Base-by-base conservation (phyloP, 2,329 filamentous ascomycete genomes). In the Beauveria australis region DNA sequence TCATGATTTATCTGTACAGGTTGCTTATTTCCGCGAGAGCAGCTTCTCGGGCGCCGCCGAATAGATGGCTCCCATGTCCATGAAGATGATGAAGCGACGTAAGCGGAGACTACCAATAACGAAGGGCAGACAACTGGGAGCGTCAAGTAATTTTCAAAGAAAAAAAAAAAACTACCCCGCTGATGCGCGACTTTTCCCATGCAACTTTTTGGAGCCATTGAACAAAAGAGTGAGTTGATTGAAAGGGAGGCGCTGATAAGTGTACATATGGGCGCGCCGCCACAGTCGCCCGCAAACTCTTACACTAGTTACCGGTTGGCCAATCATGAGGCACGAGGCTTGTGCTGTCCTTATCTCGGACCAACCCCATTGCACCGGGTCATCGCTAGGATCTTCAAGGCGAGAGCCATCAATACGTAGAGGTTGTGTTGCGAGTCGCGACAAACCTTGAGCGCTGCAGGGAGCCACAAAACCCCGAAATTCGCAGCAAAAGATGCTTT, bases 281-380 rank as follows among this genome's bases (percentile, higher is more conserved):
- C 49, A 19, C n/a, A 14, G 19, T 40, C n/a, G 30, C n/a, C n/a
- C 41, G 1, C 28, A 52, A 43, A 46, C 33, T 33, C 30, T 47
- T 33, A 56, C n/a, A 16, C 33, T 37, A n/a, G 5, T 12, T 37
- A n/a, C 10, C 9, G 2, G 14, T 18, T 52, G 55, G 47, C 60
- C 60, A 61, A 61, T 61, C 60, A 61, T 8, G 22, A 8, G 16
- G 12, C 44, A 10, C 41, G 14, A 47, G 18, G 49, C 49, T 53
- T 49, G 30, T 16, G n/a, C 8, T 46, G 33, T 48, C 40, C 53
- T 61, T 61, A 61, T 61, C 60, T 61, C 33, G 53, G 47, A 57
- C 53, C 53, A 57, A 61, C 53, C 60, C 60, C 47, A 52, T 46
- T 61, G 60, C 47, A 28, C 60, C 60, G 53, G 59, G n/a, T 46